Evolutionary conservation across 257 asterid genomes (phyloP), one percentile per base, ranked within the genome.

Genomic region (Fraxinus excelsior): DNA sequence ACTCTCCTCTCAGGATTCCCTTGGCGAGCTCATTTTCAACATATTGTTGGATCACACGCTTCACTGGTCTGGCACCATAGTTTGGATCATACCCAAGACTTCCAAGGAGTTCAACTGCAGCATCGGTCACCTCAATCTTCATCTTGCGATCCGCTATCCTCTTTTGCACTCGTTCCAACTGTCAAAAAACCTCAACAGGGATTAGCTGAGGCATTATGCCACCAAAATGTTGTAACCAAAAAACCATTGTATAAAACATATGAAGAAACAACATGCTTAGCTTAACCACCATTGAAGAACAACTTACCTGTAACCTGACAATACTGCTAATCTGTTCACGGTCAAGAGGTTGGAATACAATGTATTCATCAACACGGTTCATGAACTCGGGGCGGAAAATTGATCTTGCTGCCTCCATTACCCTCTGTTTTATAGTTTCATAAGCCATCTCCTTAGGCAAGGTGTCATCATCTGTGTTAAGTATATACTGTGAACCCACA

Each of bases 31-130:
- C 97, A 51, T 93, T 95, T 77, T 95, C 99, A 0, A 95, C 85
- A 32, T 91, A 76, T 37, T 93, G 97, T 78, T 95, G 98, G 79
- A 93, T 88, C 77, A 91, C 97, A 3, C 97, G 91, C 88, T 93
- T 93, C 83, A 95, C 99, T 0, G 99, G 99, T 82, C 99, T 80
- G 1, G 99, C 99, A 18, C 99, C 99, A 5, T 91, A 95, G 87
- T 88, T 93, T 0, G 97, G 97, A 80, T 95, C 99, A 18, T 91
- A 95, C 4, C 99, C 99, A 1, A 93, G 91, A 76, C 81, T 90
- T 25, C 94, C 93, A 19, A 95, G 87, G 34, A 90, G 87, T 80
- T 93, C 84, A 64, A 91, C 62, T 28, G 99, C 97, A 34, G 91
- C 90, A 23, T 93, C 97, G 26, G 83, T 93, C 86, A 91, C 97